phyloP scores from a whole-genome alignment of 352 stramenopile species.

The Pythium folliculosum region DNA sequence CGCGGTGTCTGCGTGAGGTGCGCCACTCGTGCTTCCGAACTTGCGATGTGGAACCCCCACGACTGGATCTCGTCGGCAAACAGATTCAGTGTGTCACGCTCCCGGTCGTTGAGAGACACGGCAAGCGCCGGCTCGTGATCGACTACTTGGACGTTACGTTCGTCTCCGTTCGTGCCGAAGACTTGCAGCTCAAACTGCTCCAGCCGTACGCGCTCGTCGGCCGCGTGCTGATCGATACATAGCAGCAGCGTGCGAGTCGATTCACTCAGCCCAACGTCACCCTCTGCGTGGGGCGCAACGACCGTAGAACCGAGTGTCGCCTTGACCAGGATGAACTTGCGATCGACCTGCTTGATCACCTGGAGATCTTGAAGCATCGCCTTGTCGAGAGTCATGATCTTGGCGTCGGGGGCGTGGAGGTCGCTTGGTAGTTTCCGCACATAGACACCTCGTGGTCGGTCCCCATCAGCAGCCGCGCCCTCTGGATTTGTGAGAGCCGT shows the following conservation, averaged over 20 bases:
- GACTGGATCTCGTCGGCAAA: constrained; percentile 55
- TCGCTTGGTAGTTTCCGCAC: constrained; percentile 13
- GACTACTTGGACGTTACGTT: constrained; percentile 55
- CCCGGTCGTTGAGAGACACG: constrained; percentile 56
- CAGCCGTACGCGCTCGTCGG: constrained; percentile 86
- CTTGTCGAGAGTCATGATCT: constrained; percentile 62
- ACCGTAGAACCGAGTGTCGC: constrained; percentile 25
- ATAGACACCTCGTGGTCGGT: neutral
- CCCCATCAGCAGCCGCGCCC: neutral
- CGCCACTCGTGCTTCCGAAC: constrained; percentile 17
- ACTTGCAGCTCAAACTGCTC: constrained; percentile 79
- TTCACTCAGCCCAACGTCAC: constrained; percentile 12
- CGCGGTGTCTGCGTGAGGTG: constrained; percentile 51
- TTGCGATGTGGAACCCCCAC: constrained; percentile 86
- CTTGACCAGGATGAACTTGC: constrained; percentile 89
- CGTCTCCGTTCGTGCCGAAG: constrained; percentile 56
- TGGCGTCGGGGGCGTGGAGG: constrained; percentile 3
- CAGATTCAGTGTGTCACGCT: constrained; percentile 43
- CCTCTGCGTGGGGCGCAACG: neutral
- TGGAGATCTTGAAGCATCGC: constrained; percentile 59
- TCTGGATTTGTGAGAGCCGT: neutral
- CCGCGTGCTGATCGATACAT: constrained; percentile 92
- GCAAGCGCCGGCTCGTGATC: constrained; percentile 50
- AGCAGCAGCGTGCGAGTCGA: constrained; percentile 40
- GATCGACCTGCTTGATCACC: constrained; percentile 89